A percentile compares a stretch with the other conserved stretches of the same genome.
phyloP scores from a whole-genome alignment of 1,284 basidiomycete species.

The Ceratobasidium sp. region DNA sequence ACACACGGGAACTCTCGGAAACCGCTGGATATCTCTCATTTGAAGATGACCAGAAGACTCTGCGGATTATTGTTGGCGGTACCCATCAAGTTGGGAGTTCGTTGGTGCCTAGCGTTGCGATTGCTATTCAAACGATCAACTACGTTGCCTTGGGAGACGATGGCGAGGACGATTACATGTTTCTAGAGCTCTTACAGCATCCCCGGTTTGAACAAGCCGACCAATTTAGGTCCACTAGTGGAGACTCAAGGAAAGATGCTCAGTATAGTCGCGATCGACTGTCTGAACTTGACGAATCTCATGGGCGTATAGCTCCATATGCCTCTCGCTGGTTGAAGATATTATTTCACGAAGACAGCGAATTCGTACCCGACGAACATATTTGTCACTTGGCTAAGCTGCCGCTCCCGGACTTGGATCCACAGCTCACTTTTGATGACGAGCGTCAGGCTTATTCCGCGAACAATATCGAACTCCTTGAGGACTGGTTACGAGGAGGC shows the following conservation, averaged over 20 bases:
- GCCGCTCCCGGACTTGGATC: neutral
- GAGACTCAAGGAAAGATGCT: neutral
- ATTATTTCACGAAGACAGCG: conserved; percentile 2
- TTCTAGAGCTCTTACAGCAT: conserved; percentile 31
- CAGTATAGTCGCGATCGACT: conserved; percentile 10
- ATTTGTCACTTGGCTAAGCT: conserved; percentile 19
- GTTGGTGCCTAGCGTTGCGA: conserved; percentile 27
- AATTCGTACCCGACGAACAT: conserved; percentile 7
- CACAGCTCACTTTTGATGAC: neutral
- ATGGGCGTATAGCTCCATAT: conserved; percentile 39
- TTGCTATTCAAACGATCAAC: conserved; percentile 29
- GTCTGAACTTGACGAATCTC: conserved; percentile 18
- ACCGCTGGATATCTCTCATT: conserved; percentile 26
- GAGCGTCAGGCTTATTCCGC: neutral
- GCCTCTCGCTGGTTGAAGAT: conserved; percentile 28
- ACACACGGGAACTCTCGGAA: neutral
- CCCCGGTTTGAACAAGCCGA: conserved; percentile 29
- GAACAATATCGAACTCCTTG: neutral
- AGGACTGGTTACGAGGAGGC: neutral
- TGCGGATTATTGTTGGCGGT: conserved; percentile 20
- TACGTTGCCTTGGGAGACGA: conserved; percentile 32
- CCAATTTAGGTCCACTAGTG: neutral
- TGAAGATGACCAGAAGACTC: conserved; percentile 36
- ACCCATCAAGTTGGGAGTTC: conserved; percentile 23
- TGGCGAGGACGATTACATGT: conserved; percentile 1